Evolutionary conservation across 768 basidiomycete species (phyloP).

Genomic region (Agaricus sinodeliciosus): DNA sequence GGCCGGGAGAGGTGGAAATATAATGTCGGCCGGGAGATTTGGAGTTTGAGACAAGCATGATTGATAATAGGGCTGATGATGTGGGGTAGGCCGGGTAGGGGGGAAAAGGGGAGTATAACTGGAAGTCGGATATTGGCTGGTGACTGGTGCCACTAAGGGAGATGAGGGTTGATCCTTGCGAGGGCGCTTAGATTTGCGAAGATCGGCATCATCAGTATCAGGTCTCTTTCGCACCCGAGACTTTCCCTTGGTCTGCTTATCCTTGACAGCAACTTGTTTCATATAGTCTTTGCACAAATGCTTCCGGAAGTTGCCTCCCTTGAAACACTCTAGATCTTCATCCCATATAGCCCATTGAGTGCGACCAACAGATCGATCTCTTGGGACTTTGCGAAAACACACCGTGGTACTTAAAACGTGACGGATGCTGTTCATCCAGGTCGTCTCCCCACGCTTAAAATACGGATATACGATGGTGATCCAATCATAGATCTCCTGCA

Average conservation of each 20-base stretch:
- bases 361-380: slow-evolving; percentile 72
- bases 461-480: slow-evolving; percentile 91
- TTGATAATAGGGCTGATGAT: slow-evolving; percentile 73
- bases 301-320: slow-evolving; percentile 76
- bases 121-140: slow-evolving; percentile 17
- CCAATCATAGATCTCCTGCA: slow-evolving; percentile 96
- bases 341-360: slow-evolving; percentile 87
- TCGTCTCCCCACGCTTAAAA: slow-evolving; percentile 88
- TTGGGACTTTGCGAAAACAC: slow-evolving; percentile 80
- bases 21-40: slow-evolving; percentile 47
- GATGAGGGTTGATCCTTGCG: slow-evolving; percentile 32
- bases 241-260: slow-evolving; percentile 26
- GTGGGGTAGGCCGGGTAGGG: slow-evolving; percentile 45
- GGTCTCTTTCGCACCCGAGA: slow-evolving; percentile 29
- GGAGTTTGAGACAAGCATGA: slow-evolving; percentile 44
- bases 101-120: slow-evolving; percentile 40
- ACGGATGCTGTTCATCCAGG: slow-evolving; percentile 98
- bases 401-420: slow-evolving; percentile 92
- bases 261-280: slow-evolving; percentile 29
- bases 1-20: slow-evolving; percentile 69
- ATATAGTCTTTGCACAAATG: slow-evolving; percentile 44
- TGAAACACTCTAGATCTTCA: slow-evolving; percentile 77
- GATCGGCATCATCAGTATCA: slow-evolving; percentile 24
- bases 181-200: slow-evolving; percentile 39
- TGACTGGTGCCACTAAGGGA: slow-evolving; percentile 16